Base-by-base conservation (phyloP, 768 basidiomycete genomes). In the Tylopilus vinaceipallidus region DNA sequence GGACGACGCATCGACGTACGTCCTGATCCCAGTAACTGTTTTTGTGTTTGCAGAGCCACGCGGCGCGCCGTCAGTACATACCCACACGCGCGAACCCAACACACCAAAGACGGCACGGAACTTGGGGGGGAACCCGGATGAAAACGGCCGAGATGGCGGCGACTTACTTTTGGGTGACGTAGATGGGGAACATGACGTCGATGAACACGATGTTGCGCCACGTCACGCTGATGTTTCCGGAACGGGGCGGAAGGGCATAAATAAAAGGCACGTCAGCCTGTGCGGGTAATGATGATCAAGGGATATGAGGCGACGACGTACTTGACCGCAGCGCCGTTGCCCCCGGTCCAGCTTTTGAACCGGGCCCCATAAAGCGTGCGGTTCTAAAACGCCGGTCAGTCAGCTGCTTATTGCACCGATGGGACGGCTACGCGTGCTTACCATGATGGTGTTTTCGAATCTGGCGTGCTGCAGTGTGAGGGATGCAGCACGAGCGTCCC, bases 1-100 rank as follows among this genome's bases (percentile, higher is more conserved):
- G n/a, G n/a, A n/a, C n/a, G n/a, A n/a, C n/a, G 6, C 11, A 26
- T 16, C 17, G 34, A 63, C 70, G 44, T 58, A 79, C 79, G 14
- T 68, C 73, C 64, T 83, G 82, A 52, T 84, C 80, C 80, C 78
- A 82, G 55, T 84, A 85, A 64, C 82, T 84, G n/a, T n/a, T n/a
- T n/a, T n/a, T n/a, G n/a, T n/a, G n/a, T n/a, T n/a, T n/a, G n/a
- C n/a, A n/a, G n/a, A n/a, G n/a, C n/a, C n/a, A n/a, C n/a, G n/a
- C n/a, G n/a, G n/a, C n/a, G n/a, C n/a, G n/a, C n/a, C 23, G 19
- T 38, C 42, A 12, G 40, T 26, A 33, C n/a, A n/a, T n/a, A n/a
- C n/a, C n/a, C n/a, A n/a, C n/a, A n/a, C n/a, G n/a, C n/a, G n/a
- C n/a, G n/a, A n/a, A n/a, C n/a, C n/a, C n/a, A n/a, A n/a, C n/a